Evolutionary conservation across 768 basidiomycete species (phyloP).

Genomic region (Pleurotus citrinopileatus): DNA sequence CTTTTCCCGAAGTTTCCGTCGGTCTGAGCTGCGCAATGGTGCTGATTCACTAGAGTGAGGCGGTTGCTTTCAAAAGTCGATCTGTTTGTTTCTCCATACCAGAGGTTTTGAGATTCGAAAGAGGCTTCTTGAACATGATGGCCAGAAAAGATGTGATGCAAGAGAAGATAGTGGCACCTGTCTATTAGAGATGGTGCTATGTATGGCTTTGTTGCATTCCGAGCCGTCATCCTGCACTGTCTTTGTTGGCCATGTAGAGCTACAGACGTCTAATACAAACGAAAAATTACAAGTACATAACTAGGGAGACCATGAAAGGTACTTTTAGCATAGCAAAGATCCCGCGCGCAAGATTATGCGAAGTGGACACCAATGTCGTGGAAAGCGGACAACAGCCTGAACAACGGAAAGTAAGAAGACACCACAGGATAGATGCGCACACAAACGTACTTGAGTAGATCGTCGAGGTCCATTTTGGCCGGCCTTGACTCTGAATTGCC

Average conservation of each 20-base stretch:
- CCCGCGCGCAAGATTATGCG: conserved; percentile 34
- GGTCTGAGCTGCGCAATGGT: conserved; percentile 70
- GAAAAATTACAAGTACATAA: too few relatives aligned
- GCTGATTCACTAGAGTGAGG: conserved; percentile 30
- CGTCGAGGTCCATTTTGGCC: conserved; percentile 92
- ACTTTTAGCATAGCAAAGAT: neutral
- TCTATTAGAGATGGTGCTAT: neutral
- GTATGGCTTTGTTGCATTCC: neutral
- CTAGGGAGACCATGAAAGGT: too few relatives aligned
- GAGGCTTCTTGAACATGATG: conserved; percentile 78
- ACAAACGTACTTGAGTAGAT: conserved; percentile 74
- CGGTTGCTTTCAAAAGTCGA: neutral
- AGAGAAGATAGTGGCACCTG: neutral
- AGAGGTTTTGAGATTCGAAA: conserved; percentile 66
- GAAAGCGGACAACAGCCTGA: conserved; percentile 70
- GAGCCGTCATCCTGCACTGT: too few relatives aligned
- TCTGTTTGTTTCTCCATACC: conserved; percentile 1
- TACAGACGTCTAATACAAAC: too few relatives aligned
- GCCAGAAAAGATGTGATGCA: too few relatives aligned
- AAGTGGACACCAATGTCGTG: conserved; percentile 76
- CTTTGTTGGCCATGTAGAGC: too few relatives aligned
- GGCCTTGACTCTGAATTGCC: conserved; percentile 77
- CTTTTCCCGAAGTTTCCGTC: conserved; percentile 62
- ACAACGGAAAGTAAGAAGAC: conserved; percentile 8
- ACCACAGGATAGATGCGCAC: neutral